Conservation (phyloP, 768 basidiomycete genomes). For the Trametes meyenii region DNA sequence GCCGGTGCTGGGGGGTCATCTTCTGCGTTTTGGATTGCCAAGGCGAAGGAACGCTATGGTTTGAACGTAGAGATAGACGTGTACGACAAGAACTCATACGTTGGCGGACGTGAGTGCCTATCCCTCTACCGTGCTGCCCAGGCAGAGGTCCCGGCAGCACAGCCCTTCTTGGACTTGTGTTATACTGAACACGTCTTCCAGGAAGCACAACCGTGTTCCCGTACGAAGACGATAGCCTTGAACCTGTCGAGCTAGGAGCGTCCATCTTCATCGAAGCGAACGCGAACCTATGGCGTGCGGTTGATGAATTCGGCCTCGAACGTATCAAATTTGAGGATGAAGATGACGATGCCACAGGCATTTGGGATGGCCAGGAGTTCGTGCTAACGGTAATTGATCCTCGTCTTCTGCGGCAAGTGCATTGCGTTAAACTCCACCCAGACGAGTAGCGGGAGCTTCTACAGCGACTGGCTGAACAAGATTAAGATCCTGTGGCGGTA, state of each 20-base stretch:
- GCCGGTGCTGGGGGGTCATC: constrained; percentile 88
- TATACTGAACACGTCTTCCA: constrained; percentile 33
- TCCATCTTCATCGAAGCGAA: constrained; percentile 85
- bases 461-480: constrained; percentile 66
- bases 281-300: constrained; percentile 71
- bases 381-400: constrained; percentile 57
- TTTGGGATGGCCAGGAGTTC: constrained; percentile 85
- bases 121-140: no score
- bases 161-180: no score
- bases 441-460: constrained; percentile 38
- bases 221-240: constrained; percentile 57
- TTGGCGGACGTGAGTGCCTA: constrained; percentile 79
- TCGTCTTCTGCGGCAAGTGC: not conserved
- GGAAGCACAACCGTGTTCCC: constrained; percentile 82
- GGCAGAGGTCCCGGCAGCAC: no score
- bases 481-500: constrained; percentile 79
- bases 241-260: constrained; percentile 80
- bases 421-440: constrained; percentile 23
- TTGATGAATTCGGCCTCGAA: constrained; percentile 77
- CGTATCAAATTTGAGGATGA: constrained; percentile 49
- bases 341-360: constrained; percentile 54
- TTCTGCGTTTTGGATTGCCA: constrained; percentile 82
- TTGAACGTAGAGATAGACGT: constrained; percentile 80
- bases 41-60: constrained; percentile 70
- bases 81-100: constrained; percentile 73